Conservation (phyloP, 1,139 yeast genomes). For the Taphrina sp. region DNA sequence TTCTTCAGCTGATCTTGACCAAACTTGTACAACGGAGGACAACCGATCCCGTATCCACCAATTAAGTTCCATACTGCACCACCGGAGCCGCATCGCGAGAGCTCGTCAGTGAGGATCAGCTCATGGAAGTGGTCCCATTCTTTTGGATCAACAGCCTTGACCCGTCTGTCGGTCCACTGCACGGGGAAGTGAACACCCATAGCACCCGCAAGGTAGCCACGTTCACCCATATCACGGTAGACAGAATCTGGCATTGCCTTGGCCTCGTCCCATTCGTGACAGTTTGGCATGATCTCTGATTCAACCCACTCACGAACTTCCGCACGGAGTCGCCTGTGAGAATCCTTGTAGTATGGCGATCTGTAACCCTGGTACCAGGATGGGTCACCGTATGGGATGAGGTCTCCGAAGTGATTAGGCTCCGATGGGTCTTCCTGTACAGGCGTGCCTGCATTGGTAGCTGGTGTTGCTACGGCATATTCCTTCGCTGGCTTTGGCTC, state of each 20-base stretch:
- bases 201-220: conserved; percentile 41
- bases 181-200: conserved; percentile 45
- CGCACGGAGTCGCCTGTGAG: conserved; percentile 47
- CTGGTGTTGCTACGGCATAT: conserved; percentile 21
- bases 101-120: conserved; percentile 67
- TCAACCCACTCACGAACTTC: conserved; percentile 49
- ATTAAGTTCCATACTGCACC: conserved; percentile 46
- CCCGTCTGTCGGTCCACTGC: conserved; percentile 43
- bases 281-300: conserved; percentile 45
- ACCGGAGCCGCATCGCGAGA: conserved; percentile 45
- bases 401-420: conserved; percentile 45
- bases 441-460: conserved; percentile 1
- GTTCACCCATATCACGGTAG: conserved; percentile 38
- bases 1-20: conserved; percentile 42
- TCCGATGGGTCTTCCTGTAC: conserved; percentile 26
- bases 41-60: conserved; percentile 47
- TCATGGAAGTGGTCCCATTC: conserved; percentile 91
- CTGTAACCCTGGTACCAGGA: conserved; percentile 48
- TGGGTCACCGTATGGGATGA: conserved; percentile 51
- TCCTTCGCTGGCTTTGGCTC: conserved; percentile 20
- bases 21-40: conserved; percentile 46
- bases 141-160: conserved; percentile 45
- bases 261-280: conserved; percentile 50
- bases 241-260: conserved; percentile 44
- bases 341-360: conserved; percentile 47